A percentile compares a stretch with the other conserved stretches of the same genome.
Conservation (phyloP, 176 grass and related monocot genomes). For the Tuctoria greenei region DNA sequence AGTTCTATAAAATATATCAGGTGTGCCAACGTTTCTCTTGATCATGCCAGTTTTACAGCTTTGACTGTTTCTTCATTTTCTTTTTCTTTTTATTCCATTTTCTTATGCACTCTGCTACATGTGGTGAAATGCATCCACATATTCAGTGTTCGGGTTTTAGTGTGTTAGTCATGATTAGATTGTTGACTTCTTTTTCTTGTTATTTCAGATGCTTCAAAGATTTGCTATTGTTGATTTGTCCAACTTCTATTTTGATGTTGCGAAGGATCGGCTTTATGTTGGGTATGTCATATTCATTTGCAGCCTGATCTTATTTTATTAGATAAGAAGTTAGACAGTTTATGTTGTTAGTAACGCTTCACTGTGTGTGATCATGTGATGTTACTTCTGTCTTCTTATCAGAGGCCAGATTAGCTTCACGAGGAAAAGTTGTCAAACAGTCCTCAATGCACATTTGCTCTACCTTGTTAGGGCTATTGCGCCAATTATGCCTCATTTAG, state of each 20-base stretch:
- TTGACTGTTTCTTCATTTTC: background rate
- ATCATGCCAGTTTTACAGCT: background rate
- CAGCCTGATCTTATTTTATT: slow-evolving; percentile 6
- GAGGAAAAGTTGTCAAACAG: slow-evolving; percentile 92
- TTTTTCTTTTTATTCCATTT: background rate
- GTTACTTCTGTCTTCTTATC: slow-evolving; percentile 33
- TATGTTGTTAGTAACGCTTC: slow-evolving; percentile 6
- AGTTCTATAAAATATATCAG: slow-evolving; percentile 99
- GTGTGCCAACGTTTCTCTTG: slow-evolving; percentile 38
- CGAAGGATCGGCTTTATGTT: slow-evolving; percentile 96
- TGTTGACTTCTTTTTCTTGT: slow-evolving; percentile 30
- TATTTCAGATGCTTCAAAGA: slow-evolving; percentile 84
- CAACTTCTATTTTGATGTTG: slow-evolving; percentile 94
- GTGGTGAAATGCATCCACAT: background rate
- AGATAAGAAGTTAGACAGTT: slow-evolving; percentile 4
- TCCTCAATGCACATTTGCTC: slow-evolving; percentile 75
- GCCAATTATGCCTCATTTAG: slow-evolving; percentile 92
- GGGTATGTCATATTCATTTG: slow-evolving; percentile 55
- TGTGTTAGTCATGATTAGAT: slow-evolving; percentile 13
- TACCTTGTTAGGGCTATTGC: slow-evolving; percentile 86
- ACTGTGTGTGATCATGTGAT: slow-evolving; percentile 6
- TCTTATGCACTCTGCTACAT: background rate
- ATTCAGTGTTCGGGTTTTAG: slow-evolving; percentile 1
- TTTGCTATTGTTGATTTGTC: slow-evolving; percentile 96
- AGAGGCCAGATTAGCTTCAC: slow-evolving; percentile 77